phyloP scores from a whole-genome alignment of 2,329 filamentous ascomycete genomes.

The Macrophomina pseudophaseolina region DNA sequence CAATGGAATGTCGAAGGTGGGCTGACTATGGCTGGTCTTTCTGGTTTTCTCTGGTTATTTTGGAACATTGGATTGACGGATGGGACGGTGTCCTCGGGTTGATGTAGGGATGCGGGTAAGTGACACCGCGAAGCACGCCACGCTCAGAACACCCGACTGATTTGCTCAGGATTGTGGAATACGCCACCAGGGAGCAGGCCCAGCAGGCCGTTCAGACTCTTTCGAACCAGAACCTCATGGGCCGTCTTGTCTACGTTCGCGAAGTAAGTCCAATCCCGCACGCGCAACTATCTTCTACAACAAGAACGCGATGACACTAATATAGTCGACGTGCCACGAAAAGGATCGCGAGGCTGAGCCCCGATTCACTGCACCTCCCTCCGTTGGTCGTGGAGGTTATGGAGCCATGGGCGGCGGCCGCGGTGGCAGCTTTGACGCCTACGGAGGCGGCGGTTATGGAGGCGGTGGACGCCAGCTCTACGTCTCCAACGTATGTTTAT shows the following conservation, averaged over 20 bases:
- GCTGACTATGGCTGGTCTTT: conserved; percentile 86
- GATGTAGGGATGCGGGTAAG: conserved; percentile 99
- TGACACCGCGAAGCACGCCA: conserved; percentile 34
- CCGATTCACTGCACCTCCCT: conserved; percentile 78
- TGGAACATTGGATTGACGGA: conserved; percentile 99
- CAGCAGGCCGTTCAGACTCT: conserved; percentile 96
- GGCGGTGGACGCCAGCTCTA: conserved; percentile 89
- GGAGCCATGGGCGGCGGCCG: conserved; percentile 42
- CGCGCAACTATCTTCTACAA: not conserved
- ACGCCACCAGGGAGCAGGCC: conserved; percentile 98
- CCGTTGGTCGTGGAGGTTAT: conserved; percentile 57
- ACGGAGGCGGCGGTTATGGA: conserved; percentile 54
- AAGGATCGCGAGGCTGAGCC: conserved; percentile 98
- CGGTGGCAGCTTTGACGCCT: conserved; percentile 43
- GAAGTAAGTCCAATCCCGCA: conserved; percentile 66
- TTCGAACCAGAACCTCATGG: conserved; percentile 99
- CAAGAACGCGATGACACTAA: conserved; percentile 6
- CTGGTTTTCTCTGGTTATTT: conserved; percentile 65
- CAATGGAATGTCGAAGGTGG: conserved; percentile 99
- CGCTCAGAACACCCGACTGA: not conserved
- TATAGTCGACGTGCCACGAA: not conserved
- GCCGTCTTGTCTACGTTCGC: conserved; percentile 95
- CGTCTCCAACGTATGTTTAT: conserved; percentile 90
- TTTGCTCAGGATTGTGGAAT: conserved; percentile 91
- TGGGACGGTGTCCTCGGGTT: conserved; percentile 83